A percentile compares a stretch with the other conserved stretches of the same genome.
Evolutionary conservation across 768 basidiomycete genomes (phyloP).

Genomic region (Termitomyces sp.): DNA sequence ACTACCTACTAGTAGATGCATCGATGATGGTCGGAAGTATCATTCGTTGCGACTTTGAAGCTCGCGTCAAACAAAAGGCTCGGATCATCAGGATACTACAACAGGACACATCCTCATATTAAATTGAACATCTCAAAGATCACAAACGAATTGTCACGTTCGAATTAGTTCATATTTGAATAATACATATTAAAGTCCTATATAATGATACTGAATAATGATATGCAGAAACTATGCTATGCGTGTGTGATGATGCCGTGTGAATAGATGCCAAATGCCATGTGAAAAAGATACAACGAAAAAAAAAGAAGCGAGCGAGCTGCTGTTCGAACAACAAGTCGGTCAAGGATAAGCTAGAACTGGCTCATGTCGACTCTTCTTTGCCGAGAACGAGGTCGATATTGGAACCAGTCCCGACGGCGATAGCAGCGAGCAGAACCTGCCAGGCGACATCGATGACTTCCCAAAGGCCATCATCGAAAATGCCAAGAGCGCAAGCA

Average conservation of each 20-base stretch:
- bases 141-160: neutral
- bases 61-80: too few relatives aligned
- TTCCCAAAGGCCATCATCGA: slow-evolving; percentile 65
- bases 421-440: slow-evolving; percentile 59
- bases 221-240: neutral
- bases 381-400: slow-evolving; percentile 18
- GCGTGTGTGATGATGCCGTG: neutral
- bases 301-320: neutral
- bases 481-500: slow-evolving; percentile 65
- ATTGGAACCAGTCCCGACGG: slow-evolving; percentile 43
- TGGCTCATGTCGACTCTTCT: neutral
- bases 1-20: too few relatives aligned
- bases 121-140: too few relatives aligned
- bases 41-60: too few relatives aligned
- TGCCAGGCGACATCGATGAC: slow-evolving; percentile 69
- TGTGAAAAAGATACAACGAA: neutral
- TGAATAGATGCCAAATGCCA: neutral
- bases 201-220: slow-evolving; percentile 2
- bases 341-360: too few relatives aligned
- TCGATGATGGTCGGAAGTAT: too few relatives aligned
- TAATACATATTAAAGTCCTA: neutral
- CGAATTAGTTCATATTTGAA: neutral
- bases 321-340: neutral
- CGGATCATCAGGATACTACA: too few relatives aligned
- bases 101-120: too few relatives aligned